Percentiles rank a stretch among this genome's conserved stretches.
Evolutionary conservation across 352 stramenopile species (phyloP).

Genomic region (Globisporangium okanoganense): DNA sequence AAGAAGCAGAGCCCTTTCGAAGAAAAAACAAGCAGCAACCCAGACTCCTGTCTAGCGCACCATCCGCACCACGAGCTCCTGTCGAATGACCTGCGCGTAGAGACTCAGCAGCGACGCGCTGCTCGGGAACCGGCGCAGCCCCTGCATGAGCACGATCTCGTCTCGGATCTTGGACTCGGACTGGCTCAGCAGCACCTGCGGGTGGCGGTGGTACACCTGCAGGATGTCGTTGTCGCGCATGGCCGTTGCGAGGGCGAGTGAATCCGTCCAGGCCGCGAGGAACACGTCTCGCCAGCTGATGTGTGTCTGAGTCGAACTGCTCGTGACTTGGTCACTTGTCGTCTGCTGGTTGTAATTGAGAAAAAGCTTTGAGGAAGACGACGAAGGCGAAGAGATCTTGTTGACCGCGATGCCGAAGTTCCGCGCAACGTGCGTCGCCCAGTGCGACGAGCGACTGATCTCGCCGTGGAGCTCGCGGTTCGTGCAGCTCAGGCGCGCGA

Average conservation of each 20-base stretch:
- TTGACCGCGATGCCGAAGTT: conserved; percentile 36
- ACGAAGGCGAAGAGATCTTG: conserved; percentile 15
- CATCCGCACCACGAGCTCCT: conserved; percentile 24
- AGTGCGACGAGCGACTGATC: conserved; percentile 28
- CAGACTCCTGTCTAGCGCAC: background rate
- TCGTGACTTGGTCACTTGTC: background rate
- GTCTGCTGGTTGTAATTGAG: background rate
- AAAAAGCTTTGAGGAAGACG: background rate
- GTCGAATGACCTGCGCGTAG: conserved; percentile 49
- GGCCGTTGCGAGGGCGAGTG: conserved; percentile 16
- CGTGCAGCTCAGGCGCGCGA: conserved; percentile 30
- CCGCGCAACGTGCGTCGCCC: conserved; percentile 33
- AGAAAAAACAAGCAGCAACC: background rate
- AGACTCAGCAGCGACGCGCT: conserved; percentile 40
- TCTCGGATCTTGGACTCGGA: conserved; percentile 37
- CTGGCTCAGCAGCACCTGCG: conserved; percentile 24
- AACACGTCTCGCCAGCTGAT: conserved; percentile 51
- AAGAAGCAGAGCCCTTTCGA: conserved; percentile 7
- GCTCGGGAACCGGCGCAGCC: conserved; percentile 40
- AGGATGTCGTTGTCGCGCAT: conserved; percentile 33
- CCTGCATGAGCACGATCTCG: conserved; percentile 65
- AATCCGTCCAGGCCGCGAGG: conserved; percentile 34
- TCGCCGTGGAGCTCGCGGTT: conserved; percentile 34
- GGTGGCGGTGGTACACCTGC: conserved; percentile 27
- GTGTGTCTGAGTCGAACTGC: background rate